Percentiles rank a stretch among this genome's conserved stretches.
Conservation (phyloP, 345 rosid species). For the Cardamine chenopodiifolia region DNA sequence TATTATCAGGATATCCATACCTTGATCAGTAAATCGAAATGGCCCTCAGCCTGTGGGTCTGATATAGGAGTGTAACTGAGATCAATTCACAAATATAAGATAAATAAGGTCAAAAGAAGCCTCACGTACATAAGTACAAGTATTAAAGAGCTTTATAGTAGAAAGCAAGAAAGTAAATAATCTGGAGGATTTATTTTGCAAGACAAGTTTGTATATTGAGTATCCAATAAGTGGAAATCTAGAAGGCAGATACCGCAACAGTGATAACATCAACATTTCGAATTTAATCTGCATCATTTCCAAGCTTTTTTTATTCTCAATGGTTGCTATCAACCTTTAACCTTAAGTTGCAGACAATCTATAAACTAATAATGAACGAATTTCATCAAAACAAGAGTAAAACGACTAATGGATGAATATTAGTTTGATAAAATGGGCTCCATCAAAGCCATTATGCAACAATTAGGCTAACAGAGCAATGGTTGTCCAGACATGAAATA, state of each 20-base stretch:
- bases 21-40: slow-evolving; percentile 90
- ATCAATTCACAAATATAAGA: slow-evolving; percentile 13
- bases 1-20: slow-evolving; percentile 43
- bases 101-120: not conserved
- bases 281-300: slow-evolving; percentile 2
- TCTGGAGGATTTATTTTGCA: not conserved
- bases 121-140: not conserved
- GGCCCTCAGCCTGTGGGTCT: slow-evolving; percentile 83
- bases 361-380: not conserved
- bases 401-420: not conserved
- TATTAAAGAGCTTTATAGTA: not conserved
- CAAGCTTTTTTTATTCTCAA: not conserved
- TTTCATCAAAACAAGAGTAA: slow-evolving; percentile 11
- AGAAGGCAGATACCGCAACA: slow-evolving; percentile 1
- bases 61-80: slow-evolving; percentile 94
- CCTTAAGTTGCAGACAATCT: slow-evolving; percentile 1
- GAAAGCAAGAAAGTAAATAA: not conserved
- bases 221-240: not conserved
- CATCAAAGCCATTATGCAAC: not conserved
- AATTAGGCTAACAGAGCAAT: slow-evolving; percentile 14
- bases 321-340: not conserved
- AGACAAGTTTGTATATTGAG: not conserved
- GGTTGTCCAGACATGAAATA: not conserved
- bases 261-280: not conserved
- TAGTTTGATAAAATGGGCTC: not conserved